A percentile compares a stretch with the other conserved stretches of the same genome.
phyloP scores from a whole-genome alignment of 139 green algal genomes.

The Parachlorella kessleri region DNA sequence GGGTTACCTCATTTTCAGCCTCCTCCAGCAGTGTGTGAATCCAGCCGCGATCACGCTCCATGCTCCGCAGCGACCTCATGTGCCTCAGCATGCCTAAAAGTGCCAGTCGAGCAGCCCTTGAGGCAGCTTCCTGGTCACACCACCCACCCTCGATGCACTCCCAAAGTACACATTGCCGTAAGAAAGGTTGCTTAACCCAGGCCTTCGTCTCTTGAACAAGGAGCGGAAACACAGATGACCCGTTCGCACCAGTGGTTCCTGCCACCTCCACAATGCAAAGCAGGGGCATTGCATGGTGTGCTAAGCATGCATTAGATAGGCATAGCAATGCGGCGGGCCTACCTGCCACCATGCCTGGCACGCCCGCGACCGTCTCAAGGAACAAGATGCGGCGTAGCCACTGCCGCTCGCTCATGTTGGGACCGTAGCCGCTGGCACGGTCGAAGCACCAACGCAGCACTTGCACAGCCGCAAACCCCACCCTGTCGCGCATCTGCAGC shows the following conservation, averaged over 20 bases:
- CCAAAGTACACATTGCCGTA: too few species aligned
- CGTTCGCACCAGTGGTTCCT: too few species aligned
- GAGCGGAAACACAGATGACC: too few species aligned
- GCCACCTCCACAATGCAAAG: too few species aligned
- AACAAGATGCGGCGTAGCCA: constrained; percentile 88
- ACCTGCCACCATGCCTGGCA: constrained; percentile 89
- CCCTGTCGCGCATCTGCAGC: constrained; percentile 46
- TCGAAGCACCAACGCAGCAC: constrained; percentile 68
- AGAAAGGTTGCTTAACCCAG: too few species aligned
- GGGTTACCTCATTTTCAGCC: constrained; percentile 95
- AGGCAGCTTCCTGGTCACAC: too few species aligned
- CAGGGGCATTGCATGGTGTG: too few species aligned
- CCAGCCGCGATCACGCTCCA: constrained; percentile 83
- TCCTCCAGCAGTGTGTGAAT: constrained; percentile 97
- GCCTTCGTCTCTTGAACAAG: too few species aligned
- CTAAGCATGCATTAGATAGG: too few species aligned
- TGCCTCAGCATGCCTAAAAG: constrained; percentile 93
- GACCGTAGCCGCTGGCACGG: constrained; percentile 66
- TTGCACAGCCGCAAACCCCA: constrained; percentile 37
- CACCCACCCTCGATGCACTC: too few species aligned
- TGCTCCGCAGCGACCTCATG: constrained; percentile 78
- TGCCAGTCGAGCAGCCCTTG: too few species aligned
- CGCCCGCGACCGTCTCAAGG: constrained; percentile 91
- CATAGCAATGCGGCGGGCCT: too few species aligned
- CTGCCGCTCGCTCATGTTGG: constrained; percentile 68